Percentiles rank a stretch among this genome's conserved stretches.
These are phyloP conservation scores for Roridomyces roridus DNA, from an alignment of 768 basidiomycete species.

Conservation along the genomic window DNA sequence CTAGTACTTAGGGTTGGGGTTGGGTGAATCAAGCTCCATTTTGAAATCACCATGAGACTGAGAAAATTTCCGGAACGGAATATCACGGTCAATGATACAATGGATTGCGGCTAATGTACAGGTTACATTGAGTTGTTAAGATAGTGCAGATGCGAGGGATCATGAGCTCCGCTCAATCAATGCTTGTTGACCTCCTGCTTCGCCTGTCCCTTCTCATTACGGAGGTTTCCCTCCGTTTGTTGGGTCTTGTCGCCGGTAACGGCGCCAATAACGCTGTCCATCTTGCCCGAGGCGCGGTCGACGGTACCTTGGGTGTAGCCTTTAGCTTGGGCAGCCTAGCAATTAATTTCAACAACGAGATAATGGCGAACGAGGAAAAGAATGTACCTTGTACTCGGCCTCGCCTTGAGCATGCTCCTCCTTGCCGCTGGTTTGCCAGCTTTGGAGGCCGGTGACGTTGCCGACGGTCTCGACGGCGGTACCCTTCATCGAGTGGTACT, in stretches of 20 bases:
- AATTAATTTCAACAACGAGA: too few species aligned
- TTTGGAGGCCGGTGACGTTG: conserved; percentile 40
- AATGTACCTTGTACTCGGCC: conserved; percentile 31
- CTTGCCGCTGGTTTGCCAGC: conserved; percentile 42
- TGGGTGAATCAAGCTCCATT: too few species aligned
- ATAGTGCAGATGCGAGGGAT: too few species aligned
- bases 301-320: conserved; percentile 43
- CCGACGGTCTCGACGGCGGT: conserved; percentile 34
- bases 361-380: too few species aligned
- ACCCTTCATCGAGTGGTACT: conserved; percentile 17
- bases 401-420: conserved; percentile 48
- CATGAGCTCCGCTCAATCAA: too few species aligned
- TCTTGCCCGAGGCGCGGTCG: conserved; percentile 44
- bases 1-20: too few species aligned
- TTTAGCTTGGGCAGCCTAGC: conserved; percentile 37
- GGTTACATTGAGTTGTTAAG: too few species aligned
- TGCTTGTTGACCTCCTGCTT: conserved; percentile 56
- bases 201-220: conserved; percentile 53
- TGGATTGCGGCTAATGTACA: too few species aligned
- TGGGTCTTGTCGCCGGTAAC: conserved; percentile 44
- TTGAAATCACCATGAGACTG: too few species aligned
- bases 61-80: too few species aligned
- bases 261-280: conserved; percentile 42
- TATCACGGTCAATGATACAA: too few species aligned
- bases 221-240: conserved; percentile 47